A percentile compares a stretch with the other conserved stretches of the same genome.
Conservation (phyloP, 1,284 basidiomycete genomes). For the Austroboletus novae-zelandiae region DNA sequence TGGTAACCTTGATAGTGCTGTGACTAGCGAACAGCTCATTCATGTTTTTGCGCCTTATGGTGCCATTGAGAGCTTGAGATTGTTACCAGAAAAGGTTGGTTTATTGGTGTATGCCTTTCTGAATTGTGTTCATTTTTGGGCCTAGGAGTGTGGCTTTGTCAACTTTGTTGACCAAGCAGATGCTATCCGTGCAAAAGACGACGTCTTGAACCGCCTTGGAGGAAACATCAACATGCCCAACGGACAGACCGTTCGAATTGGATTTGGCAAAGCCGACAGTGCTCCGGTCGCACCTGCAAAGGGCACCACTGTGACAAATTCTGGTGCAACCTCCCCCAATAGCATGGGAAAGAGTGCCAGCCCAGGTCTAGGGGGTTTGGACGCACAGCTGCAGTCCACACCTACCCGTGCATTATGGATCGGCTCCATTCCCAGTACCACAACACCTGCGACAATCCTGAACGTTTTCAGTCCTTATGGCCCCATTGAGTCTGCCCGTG, state of each 20-base stretch:
- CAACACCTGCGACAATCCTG: constrained; percentile 88
- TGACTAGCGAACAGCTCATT: constrained; percentile 92
- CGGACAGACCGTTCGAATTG: constrained; percentile 92
- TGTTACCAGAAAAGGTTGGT: constrained; percentile 92
- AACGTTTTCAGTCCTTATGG: constrained; percentile 96
- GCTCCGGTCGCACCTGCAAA: constrained; percentile 86
- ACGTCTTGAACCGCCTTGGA: constrained; percentile 91
- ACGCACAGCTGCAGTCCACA: constrained; percentile 79
- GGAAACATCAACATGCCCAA: constrained; percentile 93
- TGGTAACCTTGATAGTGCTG: constrained; percentile 91
- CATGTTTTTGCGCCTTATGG: constrained; percentile 95
- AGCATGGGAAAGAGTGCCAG: constrained; percentile 49
- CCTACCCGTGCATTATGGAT: constrained; percentile 96
- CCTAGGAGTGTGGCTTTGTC: constrained; percentile 95
- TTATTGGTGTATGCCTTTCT: constrained; percentile 34
- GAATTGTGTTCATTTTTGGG: constrained; percentile 6
- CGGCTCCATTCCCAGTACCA: constrained; percentile 90
- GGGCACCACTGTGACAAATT: constrained; percentile 57
- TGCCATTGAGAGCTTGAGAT: constrained; percentile 90
- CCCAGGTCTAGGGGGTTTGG: constrained; percentile 60
- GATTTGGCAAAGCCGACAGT: constrained; percentile 96
- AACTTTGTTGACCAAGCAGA: constrained; percentile 96
- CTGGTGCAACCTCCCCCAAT: constrained; percentile 63
- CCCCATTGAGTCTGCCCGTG: constrained; percentile 93
- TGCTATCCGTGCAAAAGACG: constrained; percentile 94